phyloP scores from a whole-genome alignment of 2,329 filamentous ascomycete genomes.

The Eurotiales sp. region DNA sequence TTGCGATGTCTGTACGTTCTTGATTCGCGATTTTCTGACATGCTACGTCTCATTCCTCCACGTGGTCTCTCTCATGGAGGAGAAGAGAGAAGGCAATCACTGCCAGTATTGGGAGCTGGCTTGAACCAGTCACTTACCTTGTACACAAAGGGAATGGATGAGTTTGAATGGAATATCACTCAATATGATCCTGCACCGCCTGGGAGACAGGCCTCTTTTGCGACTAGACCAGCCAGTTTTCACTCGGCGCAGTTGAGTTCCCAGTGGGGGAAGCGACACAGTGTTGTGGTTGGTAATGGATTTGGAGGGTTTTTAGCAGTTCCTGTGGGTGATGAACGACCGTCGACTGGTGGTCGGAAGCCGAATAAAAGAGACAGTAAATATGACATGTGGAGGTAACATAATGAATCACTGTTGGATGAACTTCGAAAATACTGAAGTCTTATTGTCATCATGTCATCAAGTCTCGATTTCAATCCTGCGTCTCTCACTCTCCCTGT shows the following conservation, averaged over 20 bases:
- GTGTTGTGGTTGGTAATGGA: constrained; percentile 63
- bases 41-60: constrained; percentile 69
- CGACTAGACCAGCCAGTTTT: constrained; percentile 45
- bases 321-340: constrained; percentile 49
- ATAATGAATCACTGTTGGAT: neutral
- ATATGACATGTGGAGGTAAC: constrained; percentile 37
- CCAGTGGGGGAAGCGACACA: constrained; percentile 59
- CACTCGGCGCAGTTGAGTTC: constrained; percentile 47
- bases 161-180: constrained; percentile 66
- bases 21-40: constrained; percentile 76
- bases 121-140: constrained; percentile 59
- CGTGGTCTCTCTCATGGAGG: constrained; percentile 48
- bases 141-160: constrained; percentile 64
- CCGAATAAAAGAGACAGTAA: constrained; percentile 28
- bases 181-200: constrained; percentile 49
- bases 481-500: too few relatives aligned
- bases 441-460: too few relatives aligned
- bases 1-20: constrained; percentile 79
- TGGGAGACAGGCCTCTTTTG: constrained; percentile 34
- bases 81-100: constrained; percentile 24
- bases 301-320: constrained; percentile 64
- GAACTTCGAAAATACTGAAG: too few relatives aligned
- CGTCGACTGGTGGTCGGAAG: constrained; percentile 30
- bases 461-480: too few relatives aligned
- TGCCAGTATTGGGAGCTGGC: constrained; percentile 18